These are phyloP conservation scores for Jatropha podagrica DNA, from an alignment of 441 rosid species.

Conservation along the genomic window DNA sequence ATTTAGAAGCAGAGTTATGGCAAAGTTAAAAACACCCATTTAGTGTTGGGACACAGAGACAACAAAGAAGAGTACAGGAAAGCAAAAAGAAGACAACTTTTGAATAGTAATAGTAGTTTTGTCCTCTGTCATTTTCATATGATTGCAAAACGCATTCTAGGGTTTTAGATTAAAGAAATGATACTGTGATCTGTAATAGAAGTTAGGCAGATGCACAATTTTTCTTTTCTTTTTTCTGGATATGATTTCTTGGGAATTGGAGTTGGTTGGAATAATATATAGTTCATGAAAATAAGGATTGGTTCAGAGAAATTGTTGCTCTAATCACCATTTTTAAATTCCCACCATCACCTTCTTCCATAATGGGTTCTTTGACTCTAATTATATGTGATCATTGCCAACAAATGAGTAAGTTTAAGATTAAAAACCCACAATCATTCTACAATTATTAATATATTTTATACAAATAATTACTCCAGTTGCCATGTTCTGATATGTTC, in stretches of 20 bases:
- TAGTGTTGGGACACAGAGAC: slow-evolving; percentile 18
- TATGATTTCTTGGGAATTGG: slow-evolving; percentile 10
- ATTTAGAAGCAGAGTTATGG: slow-evolving; percentile 20
- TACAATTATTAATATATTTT: not conserved
- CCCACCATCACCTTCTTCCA: slow-evolving; percentile 13
- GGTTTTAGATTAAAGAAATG: slow-evolving; percentile 10
- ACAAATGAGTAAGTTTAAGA: not conserved
- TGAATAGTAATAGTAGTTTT: not conserved
- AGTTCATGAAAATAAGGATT: slow-evolving; percentile 10
- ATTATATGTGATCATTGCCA: slow-evolving; percentile 4
- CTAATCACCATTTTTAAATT: slow-evolving; percentile 7
- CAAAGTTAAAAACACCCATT: slow-evolving; percentile 23
- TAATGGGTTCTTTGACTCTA: slow-evolving; percentile 28
- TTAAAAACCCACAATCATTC: not conserved
- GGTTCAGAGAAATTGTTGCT: slow-evolving; percentile 13
- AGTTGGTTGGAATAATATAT: slow-evolving; percentile 18
- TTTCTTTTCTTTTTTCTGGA: not conserved
- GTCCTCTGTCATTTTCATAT: not conserved
- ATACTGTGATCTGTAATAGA: not conserved
- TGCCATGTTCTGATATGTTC: too few relatives aligned
- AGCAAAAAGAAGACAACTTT: not conserved
- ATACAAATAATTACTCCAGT: too few relatives aligned
- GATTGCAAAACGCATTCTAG: not conserved
- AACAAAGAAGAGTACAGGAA: slow-evolving; percentile 7
- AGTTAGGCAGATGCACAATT: slow-evolving; percentile 9